Evolutionary conservation across 2,329 filamentous ascomycete species (phyloP).

Genomic region (Fusarium multiceps): DNA sequence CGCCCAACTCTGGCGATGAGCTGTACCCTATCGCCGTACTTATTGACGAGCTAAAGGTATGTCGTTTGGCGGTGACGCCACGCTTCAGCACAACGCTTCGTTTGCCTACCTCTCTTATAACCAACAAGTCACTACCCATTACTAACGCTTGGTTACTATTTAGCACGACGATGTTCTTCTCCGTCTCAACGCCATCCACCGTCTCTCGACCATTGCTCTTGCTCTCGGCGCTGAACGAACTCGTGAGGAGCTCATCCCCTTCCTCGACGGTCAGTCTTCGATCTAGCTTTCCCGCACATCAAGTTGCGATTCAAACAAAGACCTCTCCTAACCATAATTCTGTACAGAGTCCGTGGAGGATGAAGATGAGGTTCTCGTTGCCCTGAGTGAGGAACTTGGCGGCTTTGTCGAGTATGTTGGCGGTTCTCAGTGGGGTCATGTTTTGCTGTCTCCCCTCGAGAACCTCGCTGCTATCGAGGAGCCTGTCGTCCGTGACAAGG

Average conservation of each 20-base stretch:
- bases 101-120: conserved; percentile 25
- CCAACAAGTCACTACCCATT: conserved; percentile 41
- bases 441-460: conserved; percentile 95
- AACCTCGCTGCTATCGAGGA: conserved; percentile 99
- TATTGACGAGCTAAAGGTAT: conserved; percentile 99
- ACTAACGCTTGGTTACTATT: conserved; percentile 35
- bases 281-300: conserved; percentile 34
- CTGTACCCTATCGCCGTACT: conserved; percentile 99
- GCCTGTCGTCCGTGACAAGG: conserved; percentile 97
- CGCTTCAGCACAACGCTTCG: conserved; percentile 28
- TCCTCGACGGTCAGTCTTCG: conserved; percentile 86
- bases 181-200: conserved; percentile 97
- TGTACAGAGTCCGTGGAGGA: conserved; percentile 94
- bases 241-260: conserved; percentile 97
- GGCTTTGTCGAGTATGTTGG: conserved; percentile 98
- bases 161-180: conserved; percentile 99
- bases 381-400: conserved; percentile 95
- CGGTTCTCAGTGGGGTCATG: conserved; percentile 91
- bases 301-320: conserved; percentile 24
- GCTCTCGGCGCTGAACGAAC: conserved; percentile 96
- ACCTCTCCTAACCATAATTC: conserved; percentile 33
- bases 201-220: conserved; percentile 96
- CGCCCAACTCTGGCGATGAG: conserved; percentile 92
- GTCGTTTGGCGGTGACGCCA: conserved; percentile 48
- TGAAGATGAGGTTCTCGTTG: conserved; percentile 97